A percentile compares a stretch with the other conserved stretches of the same genome.
Conservation (phyloP, 164 flowering plant species). For the Paratinospora sagittata region DNA sequence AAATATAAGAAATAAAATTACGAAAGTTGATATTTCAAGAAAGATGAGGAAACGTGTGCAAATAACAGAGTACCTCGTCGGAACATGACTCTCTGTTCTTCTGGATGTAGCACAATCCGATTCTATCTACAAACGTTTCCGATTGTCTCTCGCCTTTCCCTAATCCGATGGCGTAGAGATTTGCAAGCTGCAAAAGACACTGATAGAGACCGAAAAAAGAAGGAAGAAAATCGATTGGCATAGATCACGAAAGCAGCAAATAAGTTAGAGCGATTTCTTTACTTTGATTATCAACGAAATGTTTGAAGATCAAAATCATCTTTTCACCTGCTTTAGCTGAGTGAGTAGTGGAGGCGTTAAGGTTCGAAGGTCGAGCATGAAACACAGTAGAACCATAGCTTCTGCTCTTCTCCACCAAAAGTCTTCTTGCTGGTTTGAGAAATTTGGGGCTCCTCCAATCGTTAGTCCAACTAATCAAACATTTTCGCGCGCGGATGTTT, state of each 20-base stretch:
- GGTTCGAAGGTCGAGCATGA: constrained; percentile 62
- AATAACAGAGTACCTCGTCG: constrained; percentile 35
- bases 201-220: constrained; percentile 6
- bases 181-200: constrained; percentile 32
- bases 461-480: not conserved
- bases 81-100: constrained; percentile 38
- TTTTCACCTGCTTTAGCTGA: constrained; percentile 55
- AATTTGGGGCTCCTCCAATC: not conserved
- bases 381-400: constrained; percentile 59
- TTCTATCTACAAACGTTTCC: constrained; percentile 15
- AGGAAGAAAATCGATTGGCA: not conserved
- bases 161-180: constrained; percentile 27
- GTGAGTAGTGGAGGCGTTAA: constrained; percentile 53
- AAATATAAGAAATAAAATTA: not conserved
- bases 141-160: constrained; percentile 9
- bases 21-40: not conserved
- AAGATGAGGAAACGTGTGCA: not conserved
- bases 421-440: not conserved
- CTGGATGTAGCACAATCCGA: constrained; percentile 49
- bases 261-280: not conserved
- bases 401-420: not conserved
- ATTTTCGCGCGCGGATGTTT: not conserved
- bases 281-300: not conserved
- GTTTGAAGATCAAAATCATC: not conserved
- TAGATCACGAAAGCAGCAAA: not conserved